Conservation (phyloP, 257 asterid genomes). For the Solanum pinnatisectum region DNA sequence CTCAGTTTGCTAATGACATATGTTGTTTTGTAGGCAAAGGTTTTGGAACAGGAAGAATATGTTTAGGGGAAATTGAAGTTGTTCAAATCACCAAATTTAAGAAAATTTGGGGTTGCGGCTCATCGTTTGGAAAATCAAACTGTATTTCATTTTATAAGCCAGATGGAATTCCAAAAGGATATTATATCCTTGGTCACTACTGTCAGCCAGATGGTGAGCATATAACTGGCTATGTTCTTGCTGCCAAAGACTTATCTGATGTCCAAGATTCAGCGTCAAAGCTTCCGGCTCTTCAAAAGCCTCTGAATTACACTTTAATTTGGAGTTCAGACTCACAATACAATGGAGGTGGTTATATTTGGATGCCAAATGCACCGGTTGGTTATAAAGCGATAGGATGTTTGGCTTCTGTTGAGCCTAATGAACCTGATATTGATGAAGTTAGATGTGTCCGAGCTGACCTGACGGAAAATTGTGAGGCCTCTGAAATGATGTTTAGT, state of each 20-base stretch:
- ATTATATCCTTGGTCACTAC: slow-evolving; percentile 64
- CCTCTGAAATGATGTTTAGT: slow-evolving; percentile 31
- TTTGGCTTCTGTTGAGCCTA: slow-evolving; percentile 33
- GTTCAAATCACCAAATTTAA: slow-evolving; percentile 46
- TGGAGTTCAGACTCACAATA: slow-evolving; percentile 33
- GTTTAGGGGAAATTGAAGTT: slow-evolving; percentile 69
- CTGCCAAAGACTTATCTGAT: slow-evolving; percentile 12
- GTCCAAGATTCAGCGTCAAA: slow-evolving; percentile 20
- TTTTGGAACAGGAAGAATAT: slow-evolving; percentile 61
- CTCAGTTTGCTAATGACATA: not conserved
- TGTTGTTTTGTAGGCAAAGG: slow-evolving; percentile 44
- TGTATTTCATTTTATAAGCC: slow-evolving; percentile 60
- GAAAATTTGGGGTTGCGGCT: slow-evolving; percentile 44
- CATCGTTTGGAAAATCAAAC: slow-evolving; percentile 26
- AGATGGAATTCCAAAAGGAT: slow-evolving; percentile 53
- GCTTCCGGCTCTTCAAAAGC: slow-evolving; percentile 55
- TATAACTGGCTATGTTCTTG: slow-evolving; percentile 57
- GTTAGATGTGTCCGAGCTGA: slow-evolving; percentile 67
- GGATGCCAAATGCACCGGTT: slow-evolving; percentile 70
- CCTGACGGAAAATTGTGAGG: slow-evolving; percentile 59
- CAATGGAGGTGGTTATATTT: slow-evolving; percentile 49
- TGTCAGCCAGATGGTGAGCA: slow-evolving; percentile 47
- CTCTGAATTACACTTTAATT: slow-evolving; percentile 46
- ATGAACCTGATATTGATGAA: slow-evolving; percentile 51
- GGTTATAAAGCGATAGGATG: slow-evolving; percentile 67